phyloP scores from a whole-genome alignment of 2,329 filamentous ascomycete genomes.

The Fusarium sp. region DNA sequence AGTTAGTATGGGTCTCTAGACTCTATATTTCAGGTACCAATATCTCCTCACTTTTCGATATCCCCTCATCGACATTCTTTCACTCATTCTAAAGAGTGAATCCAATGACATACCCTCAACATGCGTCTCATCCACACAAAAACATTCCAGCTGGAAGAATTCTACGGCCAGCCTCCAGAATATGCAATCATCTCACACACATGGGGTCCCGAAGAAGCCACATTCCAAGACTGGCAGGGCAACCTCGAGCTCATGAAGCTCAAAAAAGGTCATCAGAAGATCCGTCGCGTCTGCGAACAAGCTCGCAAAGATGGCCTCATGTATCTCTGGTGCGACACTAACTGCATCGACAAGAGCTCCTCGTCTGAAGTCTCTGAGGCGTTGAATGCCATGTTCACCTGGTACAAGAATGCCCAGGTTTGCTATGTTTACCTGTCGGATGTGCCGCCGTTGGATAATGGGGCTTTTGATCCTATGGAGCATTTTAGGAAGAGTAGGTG shows the following conservation, averaged over 20 bases:
- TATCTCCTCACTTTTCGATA: not conserved
- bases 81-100: not conserved
- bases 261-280: slow-evolving; percentile 26
- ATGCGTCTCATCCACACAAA: slow-evolving; percentile 46
- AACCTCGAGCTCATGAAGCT: slow-evolving; percentile 29
- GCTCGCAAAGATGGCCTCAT: slow-evolving; percentile 25
- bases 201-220: slow-evolving; percentile 47
- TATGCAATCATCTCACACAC: slow-evolving; percentile 51
- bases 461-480: slow-evolving; percentile 18
- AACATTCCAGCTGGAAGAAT: slow-evolving; percentile 38
- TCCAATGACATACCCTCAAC: not conserved
- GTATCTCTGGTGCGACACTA: slow-evolving; percentile 30
- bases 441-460: not conserved
- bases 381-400: slow-evolving; percentile 21
- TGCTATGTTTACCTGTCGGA: slow-evolving; percentile 16
- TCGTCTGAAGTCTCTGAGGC: slow-evolving; percentile 27
- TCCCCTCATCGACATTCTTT: not conserved
- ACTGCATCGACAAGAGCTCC: slow-evolving; percentile 34
- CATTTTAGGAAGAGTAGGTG: slow-evolving; percentile 16
- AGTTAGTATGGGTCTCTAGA: slow-evolving; percentile 4
- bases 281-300: slow-evolving; percentile 22
- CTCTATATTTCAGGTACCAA: slow-evolving; percentile 3
- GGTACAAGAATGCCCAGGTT: slow-evolving; percentile 25
- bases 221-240: slow-evolving; percentile 35
- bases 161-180: slow-evolving; percentile 42